These are phyloP conservation scores for Ceratocystis huliohia DNA, from an alignment of 2,329 filamentous ascomycete genomes.

Conservation along the genomic window DNA sequence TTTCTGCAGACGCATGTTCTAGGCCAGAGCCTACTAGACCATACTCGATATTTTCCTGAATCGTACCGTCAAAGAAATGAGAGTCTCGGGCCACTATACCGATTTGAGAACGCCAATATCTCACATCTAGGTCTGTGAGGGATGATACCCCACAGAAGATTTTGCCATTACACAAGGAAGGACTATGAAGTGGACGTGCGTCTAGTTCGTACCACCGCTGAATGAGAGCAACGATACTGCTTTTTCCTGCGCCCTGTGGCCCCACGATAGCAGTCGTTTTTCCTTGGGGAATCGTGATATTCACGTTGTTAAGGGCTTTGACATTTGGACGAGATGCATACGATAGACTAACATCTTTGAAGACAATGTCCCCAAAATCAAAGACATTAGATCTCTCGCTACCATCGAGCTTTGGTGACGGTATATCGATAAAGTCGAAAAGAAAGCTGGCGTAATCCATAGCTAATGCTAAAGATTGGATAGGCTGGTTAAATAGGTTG, in stretches of 20 bases:
- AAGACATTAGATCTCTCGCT: constrained; percentile 30
- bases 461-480: constrained; percentile 29
- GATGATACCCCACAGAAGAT: constrained; percentile 38
- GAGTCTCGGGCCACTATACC: constrained; percentile 57
- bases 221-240: constrained; percentile 57
- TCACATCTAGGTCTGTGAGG: constrained; percentile 47
- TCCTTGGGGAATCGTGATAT: constrained; percentile 46
- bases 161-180: constrained; percentile 30
- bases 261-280: constrained; percentile 65
- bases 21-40: constrained; percentile 32
- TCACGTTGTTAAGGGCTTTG: constrained; percentile 48
- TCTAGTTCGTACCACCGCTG: constrained; percentile 55
- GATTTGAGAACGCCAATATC: constrained; percentile 51
- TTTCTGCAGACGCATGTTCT: constrained; percentile 37
- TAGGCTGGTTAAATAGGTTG: constrained; percentile 28
- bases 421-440: constrained; percentile 32
- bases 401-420: background rate
- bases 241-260: constrained; percentile 60
- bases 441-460: constrained; percentile 30
- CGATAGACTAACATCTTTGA: constrained; percentile 56
- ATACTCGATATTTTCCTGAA: constrained; percentile 38
- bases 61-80: constrained; percentile 54
- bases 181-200: background rate
- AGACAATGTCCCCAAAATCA: constrained; percentile 41
- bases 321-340: constrained; percentile 56